Evolutionary conservation across 768 basidiomycete genomes (phyloP).

Genomic region (Fomitopsis pulvina): DNA sequence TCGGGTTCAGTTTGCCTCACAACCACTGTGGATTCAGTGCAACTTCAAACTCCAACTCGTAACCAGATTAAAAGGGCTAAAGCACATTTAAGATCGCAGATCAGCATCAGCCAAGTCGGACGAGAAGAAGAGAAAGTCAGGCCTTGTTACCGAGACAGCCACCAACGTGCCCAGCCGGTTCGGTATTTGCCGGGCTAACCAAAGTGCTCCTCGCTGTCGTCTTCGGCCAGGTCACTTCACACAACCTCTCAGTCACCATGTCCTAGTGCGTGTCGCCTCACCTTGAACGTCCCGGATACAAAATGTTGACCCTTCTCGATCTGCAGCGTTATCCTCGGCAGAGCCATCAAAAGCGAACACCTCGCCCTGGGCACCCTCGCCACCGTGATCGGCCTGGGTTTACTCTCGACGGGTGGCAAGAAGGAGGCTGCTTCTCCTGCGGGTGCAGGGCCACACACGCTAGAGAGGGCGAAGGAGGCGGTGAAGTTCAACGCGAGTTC

Average conservation of each 20-base stretch:
- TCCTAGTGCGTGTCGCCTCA: slow-evolving; percentile 33
- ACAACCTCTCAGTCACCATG: slow-evolving; percentile 27
- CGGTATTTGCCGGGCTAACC: neutral
- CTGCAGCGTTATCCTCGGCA: slow-evolving; percentile 67
- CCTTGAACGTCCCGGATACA: neutral
- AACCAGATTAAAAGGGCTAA: too few relatives aligned
- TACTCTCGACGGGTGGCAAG: slow-evolving; percentile 50
- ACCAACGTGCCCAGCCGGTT: neutral
- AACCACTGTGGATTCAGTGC: too few relatives aligned
- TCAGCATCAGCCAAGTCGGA: too few relatives aligned
- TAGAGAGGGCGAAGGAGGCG: slow-evolving; percentile 52
- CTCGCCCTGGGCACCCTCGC: slow-evolving; percentile 64
- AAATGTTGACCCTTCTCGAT: neutral
- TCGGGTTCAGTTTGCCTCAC: too few relatives aligned
- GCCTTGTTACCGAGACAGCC: neutral
- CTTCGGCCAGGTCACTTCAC: slow-evolving; percentile 2
- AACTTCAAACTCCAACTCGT: too few relatives aligned
- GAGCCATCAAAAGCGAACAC: slow-evolving; percentile 77
- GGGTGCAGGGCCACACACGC: slow-evolving; percentile 22
- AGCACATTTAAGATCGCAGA: too few relatives aligned
- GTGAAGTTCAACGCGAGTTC: slow-evolving; percentile 63
- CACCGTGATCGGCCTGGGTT: slow-evolving; percentile 45
- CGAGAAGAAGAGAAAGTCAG: too few relatives aligned
- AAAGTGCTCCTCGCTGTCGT: neutral
- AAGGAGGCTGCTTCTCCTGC: slow-evolving; percentile 39